Percentiles rank a stretch among this genome's conserved stretches.
Evolutionary conservation across 768 basidiomycete species (phyloP).

Genomic region (Crepidotus variabilis): DNA sequence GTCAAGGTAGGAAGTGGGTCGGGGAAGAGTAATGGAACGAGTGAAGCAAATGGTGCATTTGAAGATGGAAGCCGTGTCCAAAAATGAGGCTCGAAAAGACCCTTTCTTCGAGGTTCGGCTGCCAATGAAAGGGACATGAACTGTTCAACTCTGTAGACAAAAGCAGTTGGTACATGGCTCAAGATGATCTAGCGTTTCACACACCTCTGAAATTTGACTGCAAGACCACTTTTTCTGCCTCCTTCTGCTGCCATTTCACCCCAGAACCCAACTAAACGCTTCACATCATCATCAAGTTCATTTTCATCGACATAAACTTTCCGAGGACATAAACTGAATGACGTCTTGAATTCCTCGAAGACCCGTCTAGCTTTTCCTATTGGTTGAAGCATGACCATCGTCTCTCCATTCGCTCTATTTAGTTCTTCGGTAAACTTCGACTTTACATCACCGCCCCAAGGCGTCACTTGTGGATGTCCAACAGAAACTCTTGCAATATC

Average conservation of each 20-base stretch:
- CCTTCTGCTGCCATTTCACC: conserved; percentile 38
- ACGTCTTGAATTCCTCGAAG: conserved; percentile 51
- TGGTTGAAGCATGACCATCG: conserved; percentile 36
- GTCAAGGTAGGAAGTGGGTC: conserved; percentile 67
- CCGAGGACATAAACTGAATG: conserved; percentile 50
- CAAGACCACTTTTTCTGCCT: conserved; percentile 36
- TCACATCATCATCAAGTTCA: conserved; percentile 42
- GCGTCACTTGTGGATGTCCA: conserved; percentile 47
- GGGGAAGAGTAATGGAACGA: conserved; percentile 73
- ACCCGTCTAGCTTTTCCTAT: conserved; percentile 37
- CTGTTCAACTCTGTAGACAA: conserved; percentile 56
- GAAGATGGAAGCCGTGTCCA: conserved; percentile 48
- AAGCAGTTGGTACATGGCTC: conserved; percentile 6
- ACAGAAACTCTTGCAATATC: neutral
- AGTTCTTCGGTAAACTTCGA: conserved; percentile 43
- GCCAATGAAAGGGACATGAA: conserved; percentile 77
- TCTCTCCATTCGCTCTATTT: conserved; percentile 41
- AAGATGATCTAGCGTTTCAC: conserved; percentile 18
- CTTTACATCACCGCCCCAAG: conserved; percentile 67
- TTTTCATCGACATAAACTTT: conserved; percentile 29
- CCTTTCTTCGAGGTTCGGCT: conserved; percentile 70
- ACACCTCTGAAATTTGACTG: conserved; percentile 61
- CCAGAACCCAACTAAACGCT: conserved; percentile 57
- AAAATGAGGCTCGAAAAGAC: conserved; percentile 73
- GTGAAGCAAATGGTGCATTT: conserved; percentile 48